Evolutionary conservation across 1,139 yeast genomes (phyloP).

Genomic region (Suhomyces coccinellae): DNA sequence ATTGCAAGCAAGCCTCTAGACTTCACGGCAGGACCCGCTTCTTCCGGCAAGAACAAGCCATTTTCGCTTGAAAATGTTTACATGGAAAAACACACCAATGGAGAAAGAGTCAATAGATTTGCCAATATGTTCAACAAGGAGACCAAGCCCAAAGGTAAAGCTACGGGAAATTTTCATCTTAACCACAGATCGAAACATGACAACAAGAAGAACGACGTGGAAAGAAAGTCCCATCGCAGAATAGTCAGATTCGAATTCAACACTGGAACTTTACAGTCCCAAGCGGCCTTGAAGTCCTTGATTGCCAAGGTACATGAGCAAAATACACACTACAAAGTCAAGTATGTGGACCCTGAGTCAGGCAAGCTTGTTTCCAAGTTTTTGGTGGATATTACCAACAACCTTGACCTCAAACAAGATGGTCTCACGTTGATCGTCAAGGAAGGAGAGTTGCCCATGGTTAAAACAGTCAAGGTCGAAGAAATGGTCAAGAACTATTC

Average conservation of each 20-base stretch:
- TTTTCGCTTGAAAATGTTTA: constrained; percentile 7
- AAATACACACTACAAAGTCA: constrained; percentile 28
- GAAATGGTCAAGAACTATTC: constrained; percentile 39
- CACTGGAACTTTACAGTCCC: constrained; percentile 25
- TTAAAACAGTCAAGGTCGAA: constrained; percentile 27
- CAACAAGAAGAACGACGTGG: constrained; percentile 3
- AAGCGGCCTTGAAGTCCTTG: constrained; percentile 32
- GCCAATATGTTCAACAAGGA: constrained; percentile 12
- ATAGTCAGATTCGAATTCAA: constrained; percentile 18
- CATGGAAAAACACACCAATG: constrained; percentile 5
- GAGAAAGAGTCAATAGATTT: constrained; percentile 10
- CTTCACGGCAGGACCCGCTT: background rate
- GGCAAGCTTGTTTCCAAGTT: constrained; percentile 23
- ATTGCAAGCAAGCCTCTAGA: constrained; percentile 7
- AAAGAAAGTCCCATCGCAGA: constrained; percentile 13
- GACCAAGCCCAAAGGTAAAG: background rate
- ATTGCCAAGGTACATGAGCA: constrained; percentile 28
- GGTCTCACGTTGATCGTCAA: constrained; percentile 34
- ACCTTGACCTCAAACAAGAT: constrained; percentile 27
- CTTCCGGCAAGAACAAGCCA: constrained; percentile 2
- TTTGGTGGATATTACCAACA: constrained; percentile 34
- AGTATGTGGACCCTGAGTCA: constrained; percentile 26
- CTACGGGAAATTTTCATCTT: background rate
- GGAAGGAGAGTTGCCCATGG: constrained; percentile 27
- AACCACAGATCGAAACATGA: background rate